Percentiles rank a stretch among this genome's conserved stretches.
Evolutionary conservation across 2,329 filamentous ascomycete genomes (phyloP).

Genomic region (Dactylella cylindrospora): DNA sequence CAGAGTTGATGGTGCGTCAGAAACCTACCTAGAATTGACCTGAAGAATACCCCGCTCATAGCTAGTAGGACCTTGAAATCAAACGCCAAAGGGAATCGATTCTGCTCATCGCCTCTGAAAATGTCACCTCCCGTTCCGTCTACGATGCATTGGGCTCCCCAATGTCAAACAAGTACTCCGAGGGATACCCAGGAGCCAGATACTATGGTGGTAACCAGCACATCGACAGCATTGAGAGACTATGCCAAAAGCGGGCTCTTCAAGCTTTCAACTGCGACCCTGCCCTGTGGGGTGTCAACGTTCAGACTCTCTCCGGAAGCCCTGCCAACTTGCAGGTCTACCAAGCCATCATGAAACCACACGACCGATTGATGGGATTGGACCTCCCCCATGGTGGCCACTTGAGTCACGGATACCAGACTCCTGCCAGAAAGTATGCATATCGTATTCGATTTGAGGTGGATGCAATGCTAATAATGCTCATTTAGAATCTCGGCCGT

Average conservation of each 20-base stretch:
- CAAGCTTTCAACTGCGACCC: slow-evolving; percentile 83
- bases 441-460: neutral
- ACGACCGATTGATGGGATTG: slow-evolving; percentile 95
- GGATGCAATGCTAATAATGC: slow-evolving; percentile 7
- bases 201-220: slow-evolving; percentile 99
- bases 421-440: slow-evolving; percentile 76
- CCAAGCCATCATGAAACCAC: slow-evolving; percentile 92
- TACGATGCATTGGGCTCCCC: slow-evolving; percentile 93
- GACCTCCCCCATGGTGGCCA: slow-evolving; percentile 93
- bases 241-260: slow-evolving; percentile 92
- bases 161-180: slow-evolving; percentile 99
- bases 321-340: slow-evolving; percentile 98
- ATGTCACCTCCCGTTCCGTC: slow-evolving; percentile 96
- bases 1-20: slow-evolving; percentile 83
- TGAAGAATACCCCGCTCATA: slow-evolving; percentile 6
- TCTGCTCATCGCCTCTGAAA: slow-evolving; percentile 97
- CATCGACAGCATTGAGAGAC: slow-evolving; percentile 93
- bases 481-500: slow-evolving; percentile 78
- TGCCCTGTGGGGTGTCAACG: slow-evolving; percentile 96
- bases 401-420: slow-evolving; percentile 96
- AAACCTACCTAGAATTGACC: neutral
- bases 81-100: slow-evolving; percentile 98
- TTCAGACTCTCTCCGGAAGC: slow-evolving; percentile 88
- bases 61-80: slow-evolving; percentile 76
- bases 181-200: slow-evolving; percentile 95